Evolutionary conservation across 2,329 filamentous ascomycete genomes (phyloP), one percentile per base, ranked within the genome.

Genomic region (Nigrograna mackinnonii): DNA sequence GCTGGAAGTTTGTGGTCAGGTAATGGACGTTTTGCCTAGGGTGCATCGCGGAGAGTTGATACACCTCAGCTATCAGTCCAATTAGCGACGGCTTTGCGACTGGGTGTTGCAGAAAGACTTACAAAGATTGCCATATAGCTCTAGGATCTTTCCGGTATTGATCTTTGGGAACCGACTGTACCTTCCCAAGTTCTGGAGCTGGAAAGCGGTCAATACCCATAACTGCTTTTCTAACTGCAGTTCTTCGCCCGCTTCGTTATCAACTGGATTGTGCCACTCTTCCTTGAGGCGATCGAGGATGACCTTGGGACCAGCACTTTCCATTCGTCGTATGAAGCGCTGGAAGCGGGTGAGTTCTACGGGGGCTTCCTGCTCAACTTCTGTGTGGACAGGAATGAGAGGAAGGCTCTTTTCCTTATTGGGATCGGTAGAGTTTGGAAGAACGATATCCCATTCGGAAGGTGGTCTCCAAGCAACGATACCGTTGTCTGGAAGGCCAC

Each of bases 121-220:
- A 70, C 67, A 64, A 11, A 71, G 50, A 42, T 70, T 67, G 19
- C 68, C 66, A 41, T 69, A 69, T 13, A 71, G 50, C 46, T 70
- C 67, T 26, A 71, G 47, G 37, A 68, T 62, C 38, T 58, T 65
- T 6, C 63, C 62, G 7, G 58, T 66, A 40, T 62, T 55, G 43
- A 59, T 46, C 47, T 53, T 52, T 37, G 60, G 57, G 33, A 46
- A 35, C 35, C 47, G 46, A 35, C 45, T 54, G 26, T 46, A 52
- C 24, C 49, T 58, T 28, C 58, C 58, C 39, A 58, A 39, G 35
- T 54, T 64, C 22, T 72, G 71, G 26, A 65, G 53, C 36, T 64
- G 73, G 39, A 87, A 66, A 1, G 75, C 75, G 20, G 78, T 82
- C 22, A 85, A 69, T 69, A 89, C 78, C 82, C 82, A 85, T 30